Evolutionary conservation across 495 filamentous ascomycete genomes (phyloP).

Genomic region (Oidiodendron maius): DNA sequence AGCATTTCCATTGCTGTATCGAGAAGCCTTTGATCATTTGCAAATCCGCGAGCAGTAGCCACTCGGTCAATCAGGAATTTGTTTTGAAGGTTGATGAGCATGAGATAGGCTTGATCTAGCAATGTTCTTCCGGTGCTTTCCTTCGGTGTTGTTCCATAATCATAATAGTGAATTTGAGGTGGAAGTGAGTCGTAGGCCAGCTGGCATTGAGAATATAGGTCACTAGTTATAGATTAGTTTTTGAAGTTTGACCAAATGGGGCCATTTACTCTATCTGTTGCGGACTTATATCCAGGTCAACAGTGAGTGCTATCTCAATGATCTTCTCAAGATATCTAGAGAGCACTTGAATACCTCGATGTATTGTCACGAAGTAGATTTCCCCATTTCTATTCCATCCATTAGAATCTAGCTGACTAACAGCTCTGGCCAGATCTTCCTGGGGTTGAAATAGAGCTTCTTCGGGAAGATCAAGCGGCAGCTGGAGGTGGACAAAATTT

Average conservation of each 20-base stretch:
- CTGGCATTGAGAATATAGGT: conserved; percentile 8
- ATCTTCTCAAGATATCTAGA: conserved; percentile 16
- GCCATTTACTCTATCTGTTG: conserved; percentile 15
- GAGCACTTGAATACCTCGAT: background rate
- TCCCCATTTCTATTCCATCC: conserved; percentile 12
- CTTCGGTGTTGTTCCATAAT: conserved; percentile 4
- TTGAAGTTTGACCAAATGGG: background rate
- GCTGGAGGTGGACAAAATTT: background rate
- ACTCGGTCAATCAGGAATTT: conserved; percentile 3
- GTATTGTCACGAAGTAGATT: background rate
- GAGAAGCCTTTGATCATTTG: conserved; percentile 10
- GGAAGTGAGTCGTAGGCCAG: conserved; percentile 9
- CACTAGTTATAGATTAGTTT: conserved; percentile 8
- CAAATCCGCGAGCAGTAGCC: background rate
- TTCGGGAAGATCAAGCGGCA: conserved; percentile 8
- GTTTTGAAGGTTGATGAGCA: conserved; percentile 7
- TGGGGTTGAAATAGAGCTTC: background rate
- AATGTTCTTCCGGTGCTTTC: conserved; percentile 5
- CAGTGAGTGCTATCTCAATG: conserved; percentile 20
- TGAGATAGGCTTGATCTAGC: conserved; percentile 10
- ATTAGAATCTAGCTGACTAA: conserved; percentile 1
- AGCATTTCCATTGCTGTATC: conserved; percentile 12
- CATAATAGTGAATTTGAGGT: conserved; percentile 16
- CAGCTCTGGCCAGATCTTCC: background rate
- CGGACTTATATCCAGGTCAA: conserved; percentile 10